Evolutionary conservation across 1,284 basidiomycete species (phyloP).

Genomic region (Kalmanozyma brasiliensis): DNA sequence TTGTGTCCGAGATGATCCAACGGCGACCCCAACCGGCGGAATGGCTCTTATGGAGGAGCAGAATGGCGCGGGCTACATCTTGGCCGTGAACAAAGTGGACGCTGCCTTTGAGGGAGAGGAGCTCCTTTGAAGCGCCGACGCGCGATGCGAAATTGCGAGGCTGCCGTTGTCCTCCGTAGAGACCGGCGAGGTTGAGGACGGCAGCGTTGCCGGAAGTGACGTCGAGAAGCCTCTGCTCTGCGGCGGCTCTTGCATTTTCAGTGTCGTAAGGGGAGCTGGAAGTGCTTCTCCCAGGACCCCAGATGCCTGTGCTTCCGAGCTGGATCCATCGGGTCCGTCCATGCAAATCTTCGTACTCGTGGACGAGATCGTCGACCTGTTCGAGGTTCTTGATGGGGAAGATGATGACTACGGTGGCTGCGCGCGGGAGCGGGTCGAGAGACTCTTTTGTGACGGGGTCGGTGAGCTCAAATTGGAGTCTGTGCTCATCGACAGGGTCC

Average conservation of each 20-base stretch:
- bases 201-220: slow-evolving; percentile 24
- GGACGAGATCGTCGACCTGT: slow-evolving; percentile 47
- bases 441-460: slow-evolving; percentile 64
- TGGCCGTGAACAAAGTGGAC: slow-evolving; percentile 60
- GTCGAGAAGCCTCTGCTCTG: slow-evolving; percentile 43
- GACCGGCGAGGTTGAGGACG: slow-evolving; percentile 55
- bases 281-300: slow-evolving; percentile 36
- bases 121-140: slow-evolving; percentile 47
- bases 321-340: slow-evolving; percentile 50
- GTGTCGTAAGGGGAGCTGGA: slow-evolving; percentile 44
- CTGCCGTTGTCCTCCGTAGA: slow-evolving; percentile 54
- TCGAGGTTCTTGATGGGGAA: slow-evolving; percentile 69
- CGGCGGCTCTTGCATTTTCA: slow-evolving; percentile 29
- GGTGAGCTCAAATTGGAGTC: slow-evolving; percentile 66
- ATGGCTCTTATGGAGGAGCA: slow-evolving; percentile 40
- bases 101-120: slow-evolving; percentile 40
- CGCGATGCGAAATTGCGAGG: slow-evolving; percentile 47
- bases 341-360: slow-evolving; percentile 42
- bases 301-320: slow-evolving; percentile 61
- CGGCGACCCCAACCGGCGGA: slow-evolving; percentile 40
- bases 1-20: slow-evolving; percentile 55
- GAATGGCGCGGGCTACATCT: slow-evolving; percentile 55
- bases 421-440: slow-evolving; percentile 72
- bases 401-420: slow-evolving; percentile 74
- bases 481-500: slow-evolving; percentile 58